Conservation (phyloP, 108 stramenopile genomes). For the Schizochytrium sp. region DNA sequence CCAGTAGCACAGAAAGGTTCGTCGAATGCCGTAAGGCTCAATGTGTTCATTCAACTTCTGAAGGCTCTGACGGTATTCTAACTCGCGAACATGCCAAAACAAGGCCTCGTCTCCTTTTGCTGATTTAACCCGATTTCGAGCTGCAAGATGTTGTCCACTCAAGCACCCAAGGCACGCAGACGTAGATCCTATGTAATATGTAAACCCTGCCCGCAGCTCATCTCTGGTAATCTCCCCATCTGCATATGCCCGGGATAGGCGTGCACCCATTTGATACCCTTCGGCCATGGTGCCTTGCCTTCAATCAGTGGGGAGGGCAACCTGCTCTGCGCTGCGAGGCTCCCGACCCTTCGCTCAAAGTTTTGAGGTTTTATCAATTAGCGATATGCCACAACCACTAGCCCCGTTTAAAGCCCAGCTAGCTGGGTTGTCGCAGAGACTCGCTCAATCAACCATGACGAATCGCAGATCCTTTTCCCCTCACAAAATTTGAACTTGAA, state of each 20-base stretch:
- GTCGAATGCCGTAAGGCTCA: neutral
- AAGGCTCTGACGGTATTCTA: neutral
- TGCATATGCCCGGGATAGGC: neutral
- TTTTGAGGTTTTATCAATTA: too few relatives aligned
- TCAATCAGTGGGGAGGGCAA: too few relatives aligned
- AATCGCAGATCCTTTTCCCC: too few relatives aligned
- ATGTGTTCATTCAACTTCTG: neutral
- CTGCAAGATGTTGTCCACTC: neutral
- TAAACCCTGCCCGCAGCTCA: neutral
- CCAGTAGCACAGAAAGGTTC: slow-evolving; percentile 34
- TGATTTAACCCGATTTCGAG: neutral
- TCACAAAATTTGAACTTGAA: too few relatives aligned
- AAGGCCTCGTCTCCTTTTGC: neutral
- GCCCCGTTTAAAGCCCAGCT: too few relatives aligned
- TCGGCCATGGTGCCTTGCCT: too few relatives aligned
- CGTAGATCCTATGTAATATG: neutral
- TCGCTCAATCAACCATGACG: too few relatives aligned
- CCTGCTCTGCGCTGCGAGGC: too few relatives aligned
- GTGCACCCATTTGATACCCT: neutral
- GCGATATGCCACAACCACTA: too few relatives aligned
- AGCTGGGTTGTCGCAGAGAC: too few relatives aligned
- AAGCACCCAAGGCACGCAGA: neutral
- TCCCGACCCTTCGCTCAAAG: too few relatives aligned
- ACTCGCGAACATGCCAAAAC: neutral
- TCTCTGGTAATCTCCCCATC: neutral